Base-by-base conservation (phyloP, 495 filamentous ascomycete species). In the Pseudotulostoma volvatum region DNA sequence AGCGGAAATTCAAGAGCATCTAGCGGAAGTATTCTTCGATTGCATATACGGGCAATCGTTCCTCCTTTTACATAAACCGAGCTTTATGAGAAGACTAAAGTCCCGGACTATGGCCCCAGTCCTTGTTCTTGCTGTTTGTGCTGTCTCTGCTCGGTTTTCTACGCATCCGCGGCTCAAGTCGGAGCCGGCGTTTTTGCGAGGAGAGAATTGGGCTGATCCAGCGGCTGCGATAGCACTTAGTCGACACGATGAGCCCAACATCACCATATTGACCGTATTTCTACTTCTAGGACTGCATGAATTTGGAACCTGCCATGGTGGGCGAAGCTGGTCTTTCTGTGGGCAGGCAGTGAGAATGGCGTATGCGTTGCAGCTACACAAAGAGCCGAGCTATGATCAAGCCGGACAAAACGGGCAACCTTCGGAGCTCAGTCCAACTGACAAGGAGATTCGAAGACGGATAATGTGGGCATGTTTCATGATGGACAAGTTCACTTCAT, bases 391-490 rank as follows among this genome's bases (percentile, higher is more conserved):
- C 39, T 72, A 82, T 42, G 87, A 95, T 52, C 83, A 82, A 1
- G 63, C 77, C 13, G 51, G 66, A 14, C 68, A 65, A 28, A 78
- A 80, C 42, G 73, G 71, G 19, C 72, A 57, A 25, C 52, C 73
- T 3, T 71, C 71, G 9, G 74, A 80, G 40, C 65, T 97, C 31
- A 93, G 81, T 49, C 83, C 84, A 48, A 90, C 85, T 9, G 90
- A 97, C 57, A 76, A 82, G 23, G 90, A 97, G 53, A 94, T 95
- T 28, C 68, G 90, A 39, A 68, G 88, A 41, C 70, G 90, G 38
- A 92, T 84, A 3, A 95, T 97, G 88, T 97, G 90, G 90, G 81
- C 86, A 16, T 94, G 86, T 53, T 94, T 88, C 49, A 52, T 92
- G 43, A 94, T 97, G 90, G 90, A 97, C 55, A 76, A 88, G 0